Base-by-base conservation (phyloP, 768 basidiomycete genomes). In the Termitomyces sp. region DNA sequence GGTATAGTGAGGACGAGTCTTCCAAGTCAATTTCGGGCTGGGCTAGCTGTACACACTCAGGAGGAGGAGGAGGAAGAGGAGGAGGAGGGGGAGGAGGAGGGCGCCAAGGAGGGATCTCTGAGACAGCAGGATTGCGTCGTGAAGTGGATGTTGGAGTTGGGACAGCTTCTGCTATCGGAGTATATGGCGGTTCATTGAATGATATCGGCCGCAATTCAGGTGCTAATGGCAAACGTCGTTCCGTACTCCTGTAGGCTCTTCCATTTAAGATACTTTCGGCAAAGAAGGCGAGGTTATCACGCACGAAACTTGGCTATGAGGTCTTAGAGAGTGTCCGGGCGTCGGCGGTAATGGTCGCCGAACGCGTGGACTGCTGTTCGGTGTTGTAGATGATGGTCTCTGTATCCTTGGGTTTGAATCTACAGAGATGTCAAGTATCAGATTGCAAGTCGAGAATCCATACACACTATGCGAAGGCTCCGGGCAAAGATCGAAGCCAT, bases 261-360 rank as follows among this genome's bases (percentile, higher is more conserved):
- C 34, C 23, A 44, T 2, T 44, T 41, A 29, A 38, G 47, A 50
- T 11, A 23, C 35, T 25, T 19, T 27, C 35, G 27, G 16, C 17
- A 2, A 48, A 41, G 27, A 43, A 41, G 38, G 38, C 16, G 21
- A 27, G 23, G 35, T n/a, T 27, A 40, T 29, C 47, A 64, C 63
- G 48, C 45, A 66, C 65, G 42, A 31, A 19, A 51, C 54, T 25
- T 16, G 44, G 58, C 59, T 53, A 40, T 53, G 29, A 1, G 58
- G 62, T 37, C 56, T 38, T 10, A 40, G 21, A 37, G 61, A 52
- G 40, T 42, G 44, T 35, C 60, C 62, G 27, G 69, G 69, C 25
- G 68, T 65, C 29, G 57, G 66, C 9, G 70, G 70, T 25, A 71
- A 54, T 17, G 65, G 68, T 46, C 70, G 59, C 19, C 55, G 58